Conservation (phyloP, 768 basidiomycete genomes). For the Mycena metata region DNA sequence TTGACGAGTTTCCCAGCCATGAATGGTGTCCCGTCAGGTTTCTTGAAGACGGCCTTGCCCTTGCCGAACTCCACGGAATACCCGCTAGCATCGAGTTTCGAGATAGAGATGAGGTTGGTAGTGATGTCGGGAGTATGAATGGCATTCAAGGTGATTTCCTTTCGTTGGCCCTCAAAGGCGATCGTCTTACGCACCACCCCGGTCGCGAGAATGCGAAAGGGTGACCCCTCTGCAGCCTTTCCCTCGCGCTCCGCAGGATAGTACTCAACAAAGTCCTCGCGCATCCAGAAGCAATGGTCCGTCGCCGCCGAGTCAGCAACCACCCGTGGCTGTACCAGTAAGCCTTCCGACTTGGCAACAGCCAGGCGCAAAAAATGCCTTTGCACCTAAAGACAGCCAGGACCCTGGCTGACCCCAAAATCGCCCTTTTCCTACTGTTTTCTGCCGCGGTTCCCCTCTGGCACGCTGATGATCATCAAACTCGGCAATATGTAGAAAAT, state of each 20-base stretch:
- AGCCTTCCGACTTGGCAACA: too few species aligned
- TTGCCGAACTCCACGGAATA: background rate
- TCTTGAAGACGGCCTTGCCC: background rate
- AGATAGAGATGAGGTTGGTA: slow-evolving; percentile 7
- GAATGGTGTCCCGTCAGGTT: background rate
- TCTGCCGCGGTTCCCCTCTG: too few species aligned
- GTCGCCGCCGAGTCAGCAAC: slow-evolving; percentile 13
- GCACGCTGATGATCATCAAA: too few species aligned
- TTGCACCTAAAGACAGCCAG: too few species aligned
- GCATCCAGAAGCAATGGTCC: slow-evolving; percentile 12
- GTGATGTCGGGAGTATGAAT: slow-evolving; percentile 8
- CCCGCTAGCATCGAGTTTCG: slow-evolving; percentile 15
- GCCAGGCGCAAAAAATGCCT: too few species aligned
- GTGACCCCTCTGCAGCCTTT: slow-evolving; percentile 6
- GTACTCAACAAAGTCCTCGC: slow-evolving; percentile 9
- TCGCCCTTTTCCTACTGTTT: too few species aligned
- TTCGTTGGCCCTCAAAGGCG: background rate
- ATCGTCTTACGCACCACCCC: slow-evolving; percentile 9
- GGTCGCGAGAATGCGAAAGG: slow-evolving; percentile 4
- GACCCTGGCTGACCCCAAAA: too few species aligned
- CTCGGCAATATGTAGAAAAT: too few species aligned
- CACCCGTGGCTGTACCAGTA: background rate
- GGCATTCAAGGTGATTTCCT: background rate
- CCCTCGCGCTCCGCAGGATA: too few species aligned
- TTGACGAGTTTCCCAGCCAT: background rate